phyloP scores from a whole-genome alignment of 345 rosid species.

The Syzygium jambos region DNA sequence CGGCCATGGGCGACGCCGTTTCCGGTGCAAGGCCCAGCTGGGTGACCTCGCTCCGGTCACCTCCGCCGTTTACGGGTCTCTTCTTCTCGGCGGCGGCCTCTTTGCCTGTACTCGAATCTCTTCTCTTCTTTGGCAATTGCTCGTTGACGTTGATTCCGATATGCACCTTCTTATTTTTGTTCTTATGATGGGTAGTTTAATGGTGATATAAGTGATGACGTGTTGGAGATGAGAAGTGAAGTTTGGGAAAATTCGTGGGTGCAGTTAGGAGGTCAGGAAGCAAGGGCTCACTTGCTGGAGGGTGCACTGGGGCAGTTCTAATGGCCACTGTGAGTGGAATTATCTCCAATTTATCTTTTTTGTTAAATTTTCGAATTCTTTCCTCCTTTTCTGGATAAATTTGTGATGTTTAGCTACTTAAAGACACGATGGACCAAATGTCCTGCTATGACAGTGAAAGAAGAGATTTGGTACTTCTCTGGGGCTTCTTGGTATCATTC shows the following conservation, averaged over 20 bases:
- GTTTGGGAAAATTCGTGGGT: not conserved
- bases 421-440: not conserved
- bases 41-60: slow-evolving; percentile 53
- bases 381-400: not conserved
- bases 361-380: not conserved
- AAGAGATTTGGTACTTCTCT: not conserved
- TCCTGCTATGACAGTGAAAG: not conserved
- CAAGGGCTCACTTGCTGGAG: slow-evolving; percentile 74
- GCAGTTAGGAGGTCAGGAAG: slow-evolving; percentile 61
- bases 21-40: slow-evolving; percentile 44
- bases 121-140: not conserved
- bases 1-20: not conserved
- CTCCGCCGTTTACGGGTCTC: slow-evolving; percentile 58
- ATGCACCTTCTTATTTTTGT: not conserved
- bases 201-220: not conserved
- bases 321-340: slow-evolving; percentile 51
- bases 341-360: not conserved
- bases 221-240: not conserved
- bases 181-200: not conserved
- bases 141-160: not conserved
- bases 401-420: not conserved
- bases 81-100: slow-evolving; percentile 70
- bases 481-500: not conserved
- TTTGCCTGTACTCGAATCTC: slow-evolving; percentile 49
- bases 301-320: slow-evolving; percentile 64